Conservation (phyloP, 257 asterid species). For the Solanum etuberosum region DNA sequence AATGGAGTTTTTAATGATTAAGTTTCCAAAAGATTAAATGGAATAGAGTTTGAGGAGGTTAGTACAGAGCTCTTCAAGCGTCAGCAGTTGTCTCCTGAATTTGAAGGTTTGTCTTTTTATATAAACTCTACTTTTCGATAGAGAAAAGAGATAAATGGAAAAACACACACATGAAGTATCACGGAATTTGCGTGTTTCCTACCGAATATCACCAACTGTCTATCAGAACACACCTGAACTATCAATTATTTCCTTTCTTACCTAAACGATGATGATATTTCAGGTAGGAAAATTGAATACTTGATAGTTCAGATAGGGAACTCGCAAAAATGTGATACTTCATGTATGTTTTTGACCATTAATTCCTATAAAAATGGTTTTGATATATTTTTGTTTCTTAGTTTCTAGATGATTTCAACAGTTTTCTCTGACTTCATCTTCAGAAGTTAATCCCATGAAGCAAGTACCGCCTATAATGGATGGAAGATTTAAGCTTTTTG, state of each 20-base stretch:
- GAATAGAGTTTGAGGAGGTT: conserved; percentile 78
- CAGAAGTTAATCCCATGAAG: conserved; percentile 71
- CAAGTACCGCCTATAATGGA: conserved; percentile 81
- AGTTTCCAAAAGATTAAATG: conserved; percentile 36
- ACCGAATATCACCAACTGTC: no score
- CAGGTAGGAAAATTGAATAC: no score
- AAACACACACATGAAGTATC: no score
- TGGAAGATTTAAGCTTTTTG: conserved; percentile 80
- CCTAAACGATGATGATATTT: no score
- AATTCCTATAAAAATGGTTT: background rate
- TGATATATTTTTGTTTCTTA: background rate
- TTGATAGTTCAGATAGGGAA: no score
- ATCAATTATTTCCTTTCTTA: no score
- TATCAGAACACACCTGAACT: no score
- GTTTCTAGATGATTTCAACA: background rate
- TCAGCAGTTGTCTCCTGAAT: conserved; percentile 61
- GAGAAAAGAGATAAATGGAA: background rate
- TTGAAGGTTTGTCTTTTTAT: conserved; percentile 25
- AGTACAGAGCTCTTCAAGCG: conserved; percentile 37
- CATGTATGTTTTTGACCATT: no score
- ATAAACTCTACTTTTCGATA: background rate
- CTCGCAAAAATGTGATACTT: no score
- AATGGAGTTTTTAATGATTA: background rate
- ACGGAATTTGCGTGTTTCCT: no score
- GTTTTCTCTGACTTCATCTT: background rate